Evolutionary conservation across 2,329 filamentous ascomycete species (phyloP).

Genomic region (Phoma sp.): DNA sequence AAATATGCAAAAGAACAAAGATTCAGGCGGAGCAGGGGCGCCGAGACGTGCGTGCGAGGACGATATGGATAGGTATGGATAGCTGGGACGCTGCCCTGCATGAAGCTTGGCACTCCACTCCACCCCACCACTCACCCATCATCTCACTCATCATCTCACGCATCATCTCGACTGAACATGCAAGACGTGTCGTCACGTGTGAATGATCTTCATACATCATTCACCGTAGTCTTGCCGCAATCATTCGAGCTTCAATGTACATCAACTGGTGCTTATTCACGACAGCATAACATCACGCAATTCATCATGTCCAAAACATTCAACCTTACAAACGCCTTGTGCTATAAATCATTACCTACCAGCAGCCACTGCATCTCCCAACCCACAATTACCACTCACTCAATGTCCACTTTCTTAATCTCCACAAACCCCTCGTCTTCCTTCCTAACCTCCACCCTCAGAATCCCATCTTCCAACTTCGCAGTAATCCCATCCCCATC

Average conservation of each 20-base stretch:
- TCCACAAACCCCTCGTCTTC: conserved; percentile 65
- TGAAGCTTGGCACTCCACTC: neutral
- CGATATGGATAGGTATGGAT: neutral
- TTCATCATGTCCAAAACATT: neutral
- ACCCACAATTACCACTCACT: conserved; percentile 39
- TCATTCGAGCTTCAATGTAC: too few species aligned
- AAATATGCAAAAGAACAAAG: neutral
- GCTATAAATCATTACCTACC: too few species aligned
- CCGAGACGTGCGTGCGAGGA: neutral
- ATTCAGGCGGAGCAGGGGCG: neutral
- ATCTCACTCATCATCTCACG: too few species aligned
- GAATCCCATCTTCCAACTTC: conserved; percentile 78
- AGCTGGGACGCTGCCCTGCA: neutral
- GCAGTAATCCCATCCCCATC: conserved; percentile 73
- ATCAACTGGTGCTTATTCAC: neutral
- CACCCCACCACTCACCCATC: neutral
- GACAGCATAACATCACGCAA: neutral
- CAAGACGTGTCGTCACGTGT: neutral
- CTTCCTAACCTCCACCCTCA: conserved; percentile 80
- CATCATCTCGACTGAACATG: neutral
- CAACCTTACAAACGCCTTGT: neutral
- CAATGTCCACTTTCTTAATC: conserved; percentile 60
- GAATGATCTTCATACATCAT: too few species aligned
- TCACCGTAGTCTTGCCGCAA: too few species aligned
- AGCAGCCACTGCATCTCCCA: too few species aligned